Conservation (phyloP, 768 basidiomycete species). For the Nidularia sp. region DNA sequence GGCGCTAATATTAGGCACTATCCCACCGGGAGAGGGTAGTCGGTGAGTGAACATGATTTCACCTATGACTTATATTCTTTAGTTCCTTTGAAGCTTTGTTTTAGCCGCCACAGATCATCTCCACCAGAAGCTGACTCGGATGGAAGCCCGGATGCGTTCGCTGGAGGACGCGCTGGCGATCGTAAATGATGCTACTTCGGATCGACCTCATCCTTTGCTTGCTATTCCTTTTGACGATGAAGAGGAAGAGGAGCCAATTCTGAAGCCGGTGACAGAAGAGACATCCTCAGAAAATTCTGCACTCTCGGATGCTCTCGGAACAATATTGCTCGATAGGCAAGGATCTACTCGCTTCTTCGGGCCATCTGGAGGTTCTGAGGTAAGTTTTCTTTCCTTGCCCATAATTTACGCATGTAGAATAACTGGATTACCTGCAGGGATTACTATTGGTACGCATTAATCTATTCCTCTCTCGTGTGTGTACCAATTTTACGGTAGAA, state of each 20-base stretch:
- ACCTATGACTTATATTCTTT: not conserved
- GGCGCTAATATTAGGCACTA: conserved; percentile 28
- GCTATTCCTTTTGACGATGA: conserved; percentile 16
- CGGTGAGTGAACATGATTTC: conserved; percentile 25
- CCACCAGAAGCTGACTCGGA: conserved; percentile 35
- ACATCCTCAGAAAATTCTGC: conserved; percentile 13
- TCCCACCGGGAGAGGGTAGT: conserved; percentile 53
- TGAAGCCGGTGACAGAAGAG: conserved; percentile 23
- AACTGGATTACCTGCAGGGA: conserved; percentile 21
- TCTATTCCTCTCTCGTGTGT: not conserved
- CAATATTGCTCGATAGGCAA: conserved; percentile 37
- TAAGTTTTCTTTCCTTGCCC: conserved; percentile 8
- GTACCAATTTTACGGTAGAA: conserved; percentile 8
- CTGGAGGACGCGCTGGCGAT: conserved; percentile 54
- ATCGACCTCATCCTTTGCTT: conserved; percentile 40
- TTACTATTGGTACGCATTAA: conserved; percentile 27
- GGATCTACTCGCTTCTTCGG: conserved; percentile 41
- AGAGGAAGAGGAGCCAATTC: conserved; percentile 22
- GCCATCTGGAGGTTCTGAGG: conserved; percentile 46
- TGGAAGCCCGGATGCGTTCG: conserved; percentile 48
- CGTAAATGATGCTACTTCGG: conserved; percentile 32
- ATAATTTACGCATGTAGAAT: not conserved
- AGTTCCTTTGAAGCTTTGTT: conserved; percentile 34
- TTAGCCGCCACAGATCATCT: conserved; percentile 50
- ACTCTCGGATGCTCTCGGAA: conserved; percentile 33